These are phyloP conservation scores for Dianthus caryophyllus DNA, from an alignment of 148 eudicot species.

Conservation along the genomic window DNA sequence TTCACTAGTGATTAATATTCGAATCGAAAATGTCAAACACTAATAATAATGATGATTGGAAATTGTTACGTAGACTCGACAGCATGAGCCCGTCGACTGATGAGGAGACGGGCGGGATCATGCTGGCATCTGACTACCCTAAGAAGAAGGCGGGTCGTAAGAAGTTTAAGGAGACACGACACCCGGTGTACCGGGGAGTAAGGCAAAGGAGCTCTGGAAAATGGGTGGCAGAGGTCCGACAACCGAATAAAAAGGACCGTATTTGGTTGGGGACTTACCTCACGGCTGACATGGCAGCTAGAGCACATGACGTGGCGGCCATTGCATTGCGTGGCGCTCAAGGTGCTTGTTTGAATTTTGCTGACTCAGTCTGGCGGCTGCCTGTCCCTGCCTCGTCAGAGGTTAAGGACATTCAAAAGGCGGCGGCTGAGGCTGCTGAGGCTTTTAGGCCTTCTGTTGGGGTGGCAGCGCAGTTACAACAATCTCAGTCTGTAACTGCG, in stretches of 20 bases:
- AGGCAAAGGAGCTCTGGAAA: constrained; percentile 54
- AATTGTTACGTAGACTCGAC: not conserved
- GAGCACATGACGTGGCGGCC: constrained; percentile 86
- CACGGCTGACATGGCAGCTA: constrained; percentile 84
- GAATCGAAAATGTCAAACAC: no score
- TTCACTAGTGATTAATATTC: no score
- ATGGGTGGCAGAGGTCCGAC: constrained; percentile 83
- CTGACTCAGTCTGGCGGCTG: constrained; percentile 66
- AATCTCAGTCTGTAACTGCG: not conserved
- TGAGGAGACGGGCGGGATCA: constrained; percentile 24
- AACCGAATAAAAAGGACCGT: constrained; percentile 65
- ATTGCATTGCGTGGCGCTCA: constrained; percentile 46
- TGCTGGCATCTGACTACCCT: constrained; percentile 52
- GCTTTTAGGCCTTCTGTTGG: constrained; percentile 18
- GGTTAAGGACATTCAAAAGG: constrained; percentile 60
- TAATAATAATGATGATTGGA: no score
- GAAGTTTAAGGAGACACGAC: constrained; percentile 72
- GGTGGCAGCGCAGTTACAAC: no score
- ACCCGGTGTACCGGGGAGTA: constrained; percentile 80
- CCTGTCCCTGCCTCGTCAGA: constrained; percentile 41
- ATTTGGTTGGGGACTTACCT: constrained; percentile 83
- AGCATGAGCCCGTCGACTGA: constrained; percentile 25
- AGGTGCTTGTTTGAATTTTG: constrained; percentile 62
- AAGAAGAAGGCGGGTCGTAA: constrained; percentile 72
- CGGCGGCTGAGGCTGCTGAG: constrained; percentile 67